Evolutionary conservation across 768 basidiomycete species (phyloP).

Genomic region (Polyporus arcularius): DNA sequence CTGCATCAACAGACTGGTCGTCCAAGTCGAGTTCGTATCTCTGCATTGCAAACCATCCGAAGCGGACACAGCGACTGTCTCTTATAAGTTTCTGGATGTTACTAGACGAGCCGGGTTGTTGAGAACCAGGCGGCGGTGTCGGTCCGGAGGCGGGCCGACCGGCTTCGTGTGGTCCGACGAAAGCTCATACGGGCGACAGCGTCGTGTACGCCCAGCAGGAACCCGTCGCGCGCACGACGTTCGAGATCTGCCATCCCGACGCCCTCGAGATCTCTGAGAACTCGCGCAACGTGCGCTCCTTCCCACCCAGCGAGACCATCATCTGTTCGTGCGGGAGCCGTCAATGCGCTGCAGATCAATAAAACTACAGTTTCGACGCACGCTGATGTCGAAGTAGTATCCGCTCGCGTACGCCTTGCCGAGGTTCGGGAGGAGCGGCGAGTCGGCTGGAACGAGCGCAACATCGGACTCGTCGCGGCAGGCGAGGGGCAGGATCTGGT

Average conservation of each 20-base stretch:
- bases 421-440: conserved; percentile 15
- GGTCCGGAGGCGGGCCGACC: not conserved
- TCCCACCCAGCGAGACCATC: conserved; percentile 64
- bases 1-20: too few relatives aligned
- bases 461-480: conserved; percentile 8
- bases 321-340: conserved; percentile 42
- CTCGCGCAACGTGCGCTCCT: conserved; percentile 69
- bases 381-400: conserved; percentile 11
- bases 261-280: conserved; percentile 53
- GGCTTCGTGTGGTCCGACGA: too few relatives aligned
- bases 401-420: conserved; percentile 7
- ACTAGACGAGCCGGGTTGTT: too few relatives aligned
- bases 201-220: conserved; percentile 71
- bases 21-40: too few relatives aligned
- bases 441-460: conserved; percentile 12
- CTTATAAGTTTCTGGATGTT: too few relatives aligned
- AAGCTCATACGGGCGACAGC: conserved; percentile 33
- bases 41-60: too few relatives aligned
- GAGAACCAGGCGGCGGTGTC: too few relatives aligned
- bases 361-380: not conserved
- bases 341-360: not conserved
- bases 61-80: too few relatives aligned
- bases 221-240: conserved; percentile 58
- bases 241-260: conserved; percentile 65
- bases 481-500: conserved; percentile 8